Conservation (phyloP, 2,329 filamentous ascomycete genomes). For the Colletotrichum sidae region DNA sequence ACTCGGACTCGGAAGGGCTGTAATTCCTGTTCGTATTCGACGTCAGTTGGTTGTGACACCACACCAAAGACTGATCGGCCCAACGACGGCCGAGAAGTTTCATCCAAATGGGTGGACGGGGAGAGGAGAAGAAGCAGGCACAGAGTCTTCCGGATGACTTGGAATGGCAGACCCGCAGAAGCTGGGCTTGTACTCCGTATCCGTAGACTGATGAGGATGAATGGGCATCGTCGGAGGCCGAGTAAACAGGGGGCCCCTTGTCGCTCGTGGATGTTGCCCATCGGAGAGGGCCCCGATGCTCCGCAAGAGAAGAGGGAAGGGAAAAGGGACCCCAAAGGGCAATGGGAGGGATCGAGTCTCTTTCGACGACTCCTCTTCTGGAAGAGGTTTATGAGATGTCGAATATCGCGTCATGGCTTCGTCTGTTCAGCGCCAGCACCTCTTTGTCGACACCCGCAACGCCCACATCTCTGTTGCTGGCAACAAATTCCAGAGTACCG, state of each 20-base stretch:
- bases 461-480: not conserved
- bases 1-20: not conserved
- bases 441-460: not conserved
- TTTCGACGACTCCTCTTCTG: constrained; percentile 15
- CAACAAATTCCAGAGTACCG: not conserved
- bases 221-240: too few species aligned
- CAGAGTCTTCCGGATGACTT: too few species aligned
- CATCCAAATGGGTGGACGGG: too few species aligned
- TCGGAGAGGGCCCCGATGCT: constrained; percentile 9
- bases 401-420: not conserved
- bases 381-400: not conserved
- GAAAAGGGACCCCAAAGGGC: not conserved
- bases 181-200: too few species aligned
- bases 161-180: too few species aligned
- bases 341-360: constrained; percentile 25
- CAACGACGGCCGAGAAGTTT: too few species aligned
- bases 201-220: too few species aligned
- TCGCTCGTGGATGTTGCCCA: constrained; percentile 3
- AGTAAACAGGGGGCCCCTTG: constrained; percentile 11
- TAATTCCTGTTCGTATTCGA: too few species aligned
- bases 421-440: not conserved
- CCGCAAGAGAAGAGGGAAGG: constrained; percentile 15
- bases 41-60: not conserved
- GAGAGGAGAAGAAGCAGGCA: too few species aligned
- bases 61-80: too few species aligned